These are phyloP conservation scores for Termitomyces eurrhizus DNA, from an alignment of 768 basidiomycete species.

Conservation along the genomic window DNA sequence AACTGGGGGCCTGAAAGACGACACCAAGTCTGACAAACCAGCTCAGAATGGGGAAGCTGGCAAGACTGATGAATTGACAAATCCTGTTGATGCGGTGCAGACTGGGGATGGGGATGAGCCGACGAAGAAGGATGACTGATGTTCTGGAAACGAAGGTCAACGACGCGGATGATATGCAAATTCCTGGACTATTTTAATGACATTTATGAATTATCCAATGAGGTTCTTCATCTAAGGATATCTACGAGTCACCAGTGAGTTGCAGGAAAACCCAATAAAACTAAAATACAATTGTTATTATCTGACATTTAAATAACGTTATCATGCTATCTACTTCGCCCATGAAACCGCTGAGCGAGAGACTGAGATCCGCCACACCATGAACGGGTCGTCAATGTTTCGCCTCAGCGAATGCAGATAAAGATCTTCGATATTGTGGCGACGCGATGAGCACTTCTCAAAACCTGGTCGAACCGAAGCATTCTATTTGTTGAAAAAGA, in stretches of 20 bases:
- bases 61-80: neutral
- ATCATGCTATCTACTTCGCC: neutral
- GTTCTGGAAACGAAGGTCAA: neutral
- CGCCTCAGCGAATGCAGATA: constrained; percentile 9
- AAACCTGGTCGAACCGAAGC: constrained; percentile 3
- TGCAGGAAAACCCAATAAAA: neutral
- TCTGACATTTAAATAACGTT: neutral
- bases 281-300: neutral
- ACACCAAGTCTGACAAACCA: neutral
- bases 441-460: neutral
- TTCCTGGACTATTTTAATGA: neutral
- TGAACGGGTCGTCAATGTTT: constrained; percentile 1
- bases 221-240: neutral
- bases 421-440: neutral
- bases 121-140: neutral
- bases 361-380: constrained; percentile 9
- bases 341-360: constrained; percentile 5
- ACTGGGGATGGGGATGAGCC: neutral
- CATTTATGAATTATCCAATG: neutral
- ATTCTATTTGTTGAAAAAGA: neutral
- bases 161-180: constrained; percentile 6
- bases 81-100: neutral
- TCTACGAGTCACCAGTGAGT: neutral
- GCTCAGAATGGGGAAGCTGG: neutral
- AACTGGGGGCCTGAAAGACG: neutral